These are phyloP conservation scores for Pichia kudriavzevii DNA, from an alignment of 1,139 yeast species.

Conservation along the genomic window DNA sequence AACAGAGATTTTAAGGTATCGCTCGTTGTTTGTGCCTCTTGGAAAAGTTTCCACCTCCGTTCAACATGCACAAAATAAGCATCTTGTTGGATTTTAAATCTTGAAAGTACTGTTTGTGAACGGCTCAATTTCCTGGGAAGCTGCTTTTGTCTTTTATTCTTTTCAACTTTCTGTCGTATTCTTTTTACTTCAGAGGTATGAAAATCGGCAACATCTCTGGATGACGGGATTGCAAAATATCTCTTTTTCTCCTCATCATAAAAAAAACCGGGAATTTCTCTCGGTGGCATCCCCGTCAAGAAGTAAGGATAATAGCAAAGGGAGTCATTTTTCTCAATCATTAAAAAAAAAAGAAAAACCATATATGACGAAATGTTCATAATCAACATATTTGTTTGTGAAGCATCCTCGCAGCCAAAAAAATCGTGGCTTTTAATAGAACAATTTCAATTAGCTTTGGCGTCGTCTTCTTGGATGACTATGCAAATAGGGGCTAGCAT, in stretches of 20 bases:
- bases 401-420: too few relatives aligned
- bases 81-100: neutral
- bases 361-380: too few relatives aligned
- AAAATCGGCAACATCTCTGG: neutral
- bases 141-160: constrained; percentile 1
- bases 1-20: too few relatives aligned
- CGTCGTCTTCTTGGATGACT: too few relatives aligned
- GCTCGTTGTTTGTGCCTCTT: neutral
- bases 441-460: too few relatives aligned
- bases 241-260: constrained; percentile 9
- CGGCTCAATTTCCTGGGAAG: too few relatives aligned
- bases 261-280: constrained; percentile 11
- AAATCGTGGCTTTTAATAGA: too few relatives aligned
- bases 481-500: too few relatives aligned
- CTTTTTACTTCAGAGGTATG: constrained; percentile 2
- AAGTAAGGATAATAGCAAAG: too few relatives aligned
- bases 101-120: neutral
- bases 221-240: constrained; percentile 12
- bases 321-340: too few relatives aligned
- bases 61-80: neutral
- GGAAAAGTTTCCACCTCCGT: neutral
- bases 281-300: constrained; percentile 5
- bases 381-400: too few relatives aligned
- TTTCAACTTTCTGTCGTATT: constrained; percentile 1
- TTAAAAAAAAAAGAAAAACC: too few relatives aligned